Conservation (phyloP, 2,329 filamentous ascomycete genomes). For the Teratosphaeria nubilosa region DNA sequence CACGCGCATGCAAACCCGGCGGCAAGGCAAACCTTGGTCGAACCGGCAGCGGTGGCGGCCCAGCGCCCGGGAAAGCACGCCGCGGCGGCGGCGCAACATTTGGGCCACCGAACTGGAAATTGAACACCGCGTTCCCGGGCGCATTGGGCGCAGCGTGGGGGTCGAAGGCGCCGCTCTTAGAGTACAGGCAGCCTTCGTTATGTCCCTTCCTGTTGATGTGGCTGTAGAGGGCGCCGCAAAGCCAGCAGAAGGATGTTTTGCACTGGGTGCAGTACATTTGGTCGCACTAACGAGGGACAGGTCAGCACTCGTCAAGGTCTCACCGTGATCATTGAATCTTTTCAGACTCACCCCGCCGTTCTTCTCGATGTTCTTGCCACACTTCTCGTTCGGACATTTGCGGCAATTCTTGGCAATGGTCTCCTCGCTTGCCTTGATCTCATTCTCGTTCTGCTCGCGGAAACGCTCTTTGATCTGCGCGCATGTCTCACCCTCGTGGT, state of each 20-base stretch:
- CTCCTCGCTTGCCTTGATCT: conserved; percentile 12
- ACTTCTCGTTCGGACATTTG: conserved; percentile 19
- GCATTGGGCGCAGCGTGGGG: conserved; percentile 2
- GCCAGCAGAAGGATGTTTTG: conserved; percentile 6
- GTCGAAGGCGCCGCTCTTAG: conserved; percentile 3
- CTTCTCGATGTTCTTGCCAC: conserved; percentile 21
- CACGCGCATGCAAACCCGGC: too few species aligned
- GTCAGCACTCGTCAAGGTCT: neutral
- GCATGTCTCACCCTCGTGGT: conserved; percentile 24
- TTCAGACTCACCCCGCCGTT: conserved; percentile 17
- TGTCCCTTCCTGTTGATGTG: conserved; percentile 3
- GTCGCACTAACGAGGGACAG: neutral
- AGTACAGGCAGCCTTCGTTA: conserved; percentile 5
- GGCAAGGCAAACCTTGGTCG: too few species aligned
- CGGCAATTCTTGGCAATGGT: conserved; percentile 14
- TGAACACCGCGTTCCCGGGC: neutral
- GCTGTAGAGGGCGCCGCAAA: conserved; percentile 1
- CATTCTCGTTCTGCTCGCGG: conserved; percentile 20
- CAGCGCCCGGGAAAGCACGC: too few species aligned
- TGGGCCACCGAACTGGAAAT: neutral
- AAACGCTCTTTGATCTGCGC: conserved; percentile 22
- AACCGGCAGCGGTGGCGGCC: too few species aligned
- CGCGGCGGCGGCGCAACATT: neutral
- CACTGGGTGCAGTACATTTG: conserved; percentile 2
- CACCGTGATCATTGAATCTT: too few species aligned